Conservation (phyloP, 345 rosid genomes). For the Isatis tinctoria region DNA sequence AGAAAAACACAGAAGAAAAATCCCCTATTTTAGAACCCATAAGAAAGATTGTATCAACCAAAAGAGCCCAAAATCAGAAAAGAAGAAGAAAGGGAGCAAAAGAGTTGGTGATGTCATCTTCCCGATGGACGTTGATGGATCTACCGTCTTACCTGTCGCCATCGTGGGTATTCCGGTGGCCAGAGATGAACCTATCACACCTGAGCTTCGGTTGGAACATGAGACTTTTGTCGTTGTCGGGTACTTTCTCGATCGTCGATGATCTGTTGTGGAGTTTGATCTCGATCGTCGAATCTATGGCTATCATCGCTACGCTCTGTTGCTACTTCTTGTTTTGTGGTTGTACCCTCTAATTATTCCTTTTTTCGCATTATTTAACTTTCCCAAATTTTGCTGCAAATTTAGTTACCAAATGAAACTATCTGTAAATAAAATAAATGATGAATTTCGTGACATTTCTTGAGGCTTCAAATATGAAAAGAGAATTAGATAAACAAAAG, state of each 20-base stretch:
- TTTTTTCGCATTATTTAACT: neutral
- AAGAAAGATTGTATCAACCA: neutral
- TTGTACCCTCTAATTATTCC: conserved; percentile 55
- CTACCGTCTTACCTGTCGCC: conserved; percentile 45
- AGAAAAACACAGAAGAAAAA: neutral
- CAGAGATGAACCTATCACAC: conserved; percentile 50
- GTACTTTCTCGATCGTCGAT: conserved; percentile 54
- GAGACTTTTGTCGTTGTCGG: conserved; percentile 34
- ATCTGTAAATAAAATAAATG: neutral
- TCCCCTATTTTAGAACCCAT: neutral
- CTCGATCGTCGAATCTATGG: conserved; percentile 62
- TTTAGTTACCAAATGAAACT: neutral
- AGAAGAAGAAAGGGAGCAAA: neutral
- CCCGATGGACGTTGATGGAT: conserved; percentile 44
- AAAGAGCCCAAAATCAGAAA: neutral
- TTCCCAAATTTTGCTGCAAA: neutral
- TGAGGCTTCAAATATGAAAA: neutral
- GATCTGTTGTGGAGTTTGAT: conserved; percentile 64
- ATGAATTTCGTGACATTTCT: conserved; percentile 2
- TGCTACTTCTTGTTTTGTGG: conserved; percentile 80
- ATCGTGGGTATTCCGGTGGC: conserved; percentile 50
- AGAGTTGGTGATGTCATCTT: conserved; percentile 22
- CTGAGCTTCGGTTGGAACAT: conserved; percentile 39
- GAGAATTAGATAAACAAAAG: neutral
- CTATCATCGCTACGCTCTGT: conserved; percentile 63